A percentile compares a stretch with the other conserved stretches of the same genome.
Conservation (phyloP, 768 basidiomycete genomes). For the Lactarius vividus region DNA sequence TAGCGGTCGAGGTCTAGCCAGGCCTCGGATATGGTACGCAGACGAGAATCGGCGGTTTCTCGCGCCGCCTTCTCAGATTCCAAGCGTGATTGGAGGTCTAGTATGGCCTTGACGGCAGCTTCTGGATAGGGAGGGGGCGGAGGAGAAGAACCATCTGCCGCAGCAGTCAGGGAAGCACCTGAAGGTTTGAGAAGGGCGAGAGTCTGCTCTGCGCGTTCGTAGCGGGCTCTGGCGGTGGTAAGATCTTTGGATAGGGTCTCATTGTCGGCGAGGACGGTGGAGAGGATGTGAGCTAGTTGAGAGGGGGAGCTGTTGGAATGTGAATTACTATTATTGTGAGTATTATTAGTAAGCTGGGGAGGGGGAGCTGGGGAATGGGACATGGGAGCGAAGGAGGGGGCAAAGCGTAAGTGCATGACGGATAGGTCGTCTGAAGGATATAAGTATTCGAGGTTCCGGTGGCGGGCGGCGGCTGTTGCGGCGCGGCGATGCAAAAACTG, state of each 20-base stretch:
- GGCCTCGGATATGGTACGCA: constrained; percentile 25
- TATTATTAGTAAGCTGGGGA: constrained; percentile 21
- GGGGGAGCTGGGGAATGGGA: constrained; percentile 26
- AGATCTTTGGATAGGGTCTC: constrained; percentile 26
- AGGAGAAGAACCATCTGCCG: constrained; percentile 13
- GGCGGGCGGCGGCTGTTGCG: constrained; percentile 28
- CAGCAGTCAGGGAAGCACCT: constrained; percentile 3
- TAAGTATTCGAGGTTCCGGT: constrained; percentile 28
- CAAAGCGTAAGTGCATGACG: constrained; percentile 26
- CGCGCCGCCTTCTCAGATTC: constrained; percentile 26
- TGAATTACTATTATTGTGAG: constrained; percentile 10
- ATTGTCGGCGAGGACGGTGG: constrained; percentile 28
- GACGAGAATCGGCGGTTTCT: constrained; percentile 24
- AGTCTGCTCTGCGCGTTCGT: constrained; percentile 27
- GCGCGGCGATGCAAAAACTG: constrained; percentile 26
- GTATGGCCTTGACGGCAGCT: constrained; percentile 22
- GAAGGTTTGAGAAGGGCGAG: constrained; percentile 22
- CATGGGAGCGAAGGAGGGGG: constrained; percentile 26
- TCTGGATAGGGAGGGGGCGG: constrained; percentile 21
- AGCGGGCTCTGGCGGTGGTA: constrained; percentile 18
- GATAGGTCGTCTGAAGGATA: constrained; percentile 24
- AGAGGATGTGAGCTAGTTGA: constrained; percentile 28
- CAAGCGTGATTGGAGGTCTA: constrained; percentile 24
- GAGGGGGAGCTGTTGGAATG: constrained; percentile 21
- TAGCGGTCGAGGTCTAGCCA: constrained; percentile 28